phyloP scores from a whole-genome alignment of 768 basidiomycete species.

The Russula sp. region DNA sequence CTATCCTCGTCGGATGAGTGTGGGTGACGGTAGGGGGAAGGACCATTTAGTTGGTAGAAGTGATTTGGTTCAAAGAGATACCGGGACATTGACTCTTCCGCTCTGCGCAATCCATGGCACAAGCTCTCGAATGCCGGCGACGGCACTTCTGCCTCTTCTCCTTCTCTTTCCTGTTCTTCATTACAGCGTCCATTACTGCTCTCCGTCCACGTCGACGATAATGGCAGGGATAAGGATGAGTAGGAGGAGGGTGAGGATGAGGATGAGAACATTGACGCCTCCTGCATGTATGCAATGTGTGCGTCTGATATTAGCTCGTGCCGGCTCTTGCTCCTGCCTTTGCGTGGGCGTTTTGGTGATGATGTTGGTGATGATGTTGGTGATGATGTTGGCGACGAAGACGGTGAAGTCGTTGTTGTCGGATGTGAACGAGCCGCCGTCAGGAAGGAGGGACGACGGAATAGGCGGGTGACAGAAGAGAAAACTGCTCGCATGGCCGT shows the following conservation, averaged over 20 bases:
- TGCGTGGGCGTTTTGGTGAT: background rate
- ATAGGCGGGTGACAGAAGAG: slow-evolving; percentile 19
- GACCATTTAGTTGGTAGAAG: background rate
- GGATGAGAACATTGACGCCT: background rate
- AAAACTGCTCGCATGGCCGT: slow-evolving; percentile 12
- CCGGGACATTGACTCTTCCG: slow-evolving; percentile 11
- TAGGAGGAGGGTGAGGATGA: background rate
- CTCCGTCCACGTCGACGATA: background rate
- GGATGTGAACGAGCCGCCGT: background rate
- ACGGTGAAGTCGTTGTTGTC: background rate
- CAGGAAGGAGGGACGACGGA: slow-evolving; percentile 18
- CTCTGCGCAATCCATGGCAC: slow-evolving; percentile 16
- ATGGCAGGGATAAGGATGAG: background rate
- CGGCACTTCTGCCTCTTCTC: no score
- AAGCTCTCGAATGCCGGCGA: slow-evolving; percentile 15
- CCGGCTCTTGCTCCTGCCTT: slow-evolving; percentile 19
- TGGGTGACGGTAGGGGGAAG: background rate
- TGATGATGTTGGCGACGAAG: no score
- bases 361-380: background rate
- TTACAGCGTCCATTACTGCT: background rate
- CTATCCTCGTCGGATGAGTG: background rate
- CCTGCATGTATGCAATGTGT: slow-evolving; percentile 13
- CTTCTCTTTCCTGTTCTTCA: background rate
- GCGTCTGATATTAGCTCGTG: slow-evolving; percentile 26
- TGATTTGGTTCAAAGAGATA: background rate